These are phyloP conservation scores for Saturnispora galanensis DNA, from an alignment of 805 yeast species.

Conservation along the genomic window DNA sequence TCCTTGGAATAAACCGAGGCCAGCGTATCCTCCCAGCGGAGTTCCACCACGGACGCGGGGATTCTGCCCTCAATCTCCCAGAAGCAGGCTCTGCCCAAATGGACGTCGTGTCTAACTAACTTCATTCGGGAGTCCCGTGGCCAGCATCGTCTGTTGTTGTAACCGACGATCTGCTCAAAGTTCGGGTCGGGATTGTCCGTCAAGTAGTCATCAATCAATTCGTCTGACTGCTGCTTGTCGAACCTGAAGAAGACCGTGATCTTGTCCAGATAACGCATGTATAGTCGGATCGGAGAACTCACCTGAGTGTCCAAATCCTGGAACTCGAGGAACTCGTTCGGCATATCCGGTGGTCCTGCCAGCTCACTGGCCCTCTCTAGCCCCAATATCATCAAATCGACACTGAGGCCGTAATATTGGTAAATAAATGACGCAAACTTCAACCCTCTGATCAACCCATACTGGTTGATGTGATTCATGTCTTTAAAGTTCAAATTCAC, in stretches of 20 bases:
- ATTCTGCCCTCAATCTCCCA: slow-evolving; percentile 82
- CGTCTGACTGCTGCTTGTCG: slow-evolving; percentile 61
- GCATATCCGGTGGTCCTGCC: slow-evolving; percentile 66
- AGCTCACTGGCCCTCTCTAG: slow-evolving; percentile 77
- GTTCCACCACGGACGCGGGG: slow-evolving; percentile 61
- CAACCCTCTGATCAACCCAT: slow-evolving; percentile 80
- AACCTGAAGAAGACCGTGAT: slow-evolving; percentile 74
- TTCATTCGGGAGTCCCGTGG: slow-evolving; percentile 89
- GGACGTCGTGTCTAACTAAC: slow-evolving; percentile 81
- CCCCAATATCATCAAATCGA: slow-evolving; percentile 78
- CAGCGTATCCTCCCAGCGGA: slow-evolving; percentile 71
- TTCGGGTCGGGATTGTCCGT: slow-evolving; percentile 90
- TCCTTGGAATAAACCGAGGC: slow-evolving; percentile 87
- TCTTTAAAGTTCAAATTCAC: slow-evolving; percentile 78
- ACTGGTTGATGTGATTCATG: slow-evolving; percentile 86
- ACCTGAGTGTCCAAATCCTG: slow-evolving; percentile 47
- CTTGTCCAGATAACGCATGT: slow-evolving; percentile 75
- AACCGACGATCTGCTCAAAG: slow-evolving; percentile 76
- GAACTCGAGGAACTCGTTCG: slow-evolving; percentile 74
- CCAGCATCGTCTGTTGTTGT: slow-evolving; percentile 89
- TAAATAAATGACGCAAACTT: slow-evolving; percentile 84
- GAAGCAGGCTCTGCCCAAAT: slow-evolving; percentile 81
- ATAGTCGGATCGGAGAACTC: slow-evolving; percentile 67
- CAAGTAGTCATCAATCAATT: slow-evolving; percentile 62
- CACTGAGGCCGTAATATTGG: slow-evolving; percentile 81